Conservation (phyloP, 768 basidiomycete species). For the Leccinum incarnatum region DNA sequence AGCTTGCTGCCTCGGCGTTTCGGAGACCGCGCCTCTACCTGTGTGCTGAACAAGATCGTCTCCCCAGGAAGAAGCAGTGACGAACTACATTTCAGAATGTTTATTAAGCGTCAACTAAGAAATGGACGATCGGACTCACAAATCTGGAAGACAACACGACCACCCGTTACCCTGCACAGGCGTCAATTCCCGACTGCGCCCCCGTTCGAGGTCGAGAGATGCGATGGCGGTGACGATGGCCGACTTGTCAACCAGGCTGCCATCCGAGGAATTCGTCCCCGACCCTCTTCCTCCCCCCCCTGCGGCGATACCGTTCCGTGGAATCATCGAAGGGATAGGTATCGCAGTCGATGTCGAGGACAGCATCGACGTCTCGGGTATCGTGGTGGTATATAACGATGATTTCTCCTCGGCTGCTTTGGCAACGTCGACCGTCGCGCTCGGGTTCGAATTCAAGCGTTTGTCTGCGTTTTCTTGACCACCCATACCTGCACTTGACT, state of each 20-base stretch:
- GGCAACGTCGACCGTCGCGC: neutral
- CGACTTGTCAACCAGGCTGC: conserved; percentile 40
- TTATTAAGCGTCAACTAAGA: neutral
- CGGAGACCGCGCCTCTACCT: conserved; percentile 52
- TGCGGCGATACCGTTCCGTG: conserved; percentile 10
- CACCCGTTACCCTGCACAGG: conserved; percentile 51
- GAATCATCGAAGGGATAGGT: conserved; percentile 2
- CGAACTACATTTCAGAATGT: conserved; percentile 20
- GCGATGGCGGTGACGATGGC: conserved; percentile 33
- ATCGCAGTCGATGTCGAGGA: conserved; percentile 7
- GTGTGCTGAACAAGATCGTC: conserved; percentile 46
- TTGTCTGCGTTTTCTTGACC: neutral
- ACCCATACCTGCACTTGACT: neutral
- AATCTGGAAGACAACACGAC: conserved; percentile 35
- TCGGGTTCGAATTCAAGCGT: neutral
- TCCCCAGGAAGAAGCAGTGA: conserved; percentile 46
- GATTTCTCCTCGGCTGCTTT: conserved; percentile 5
- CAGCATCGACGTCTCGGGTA: conserved; percentile 4
- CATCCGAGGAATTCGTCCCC: conserved; percentile 48
- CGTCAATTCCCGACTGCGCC: conserved; percentile 51
- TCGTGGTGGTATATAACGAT: neutral
- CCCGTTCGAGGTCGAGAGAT: conserved; percentile 41
- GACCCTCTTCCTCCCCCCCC: conserved; percentile 26
- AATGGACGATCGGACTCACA: conserved; percentile 35
- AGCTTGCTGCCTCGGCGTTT: conserved; percentile 58